These are phyloP conservation scores for Yarrowia sp. DNA, from an alignment of 805 yeast genomes.

Conservation along the genomic window DNA sequence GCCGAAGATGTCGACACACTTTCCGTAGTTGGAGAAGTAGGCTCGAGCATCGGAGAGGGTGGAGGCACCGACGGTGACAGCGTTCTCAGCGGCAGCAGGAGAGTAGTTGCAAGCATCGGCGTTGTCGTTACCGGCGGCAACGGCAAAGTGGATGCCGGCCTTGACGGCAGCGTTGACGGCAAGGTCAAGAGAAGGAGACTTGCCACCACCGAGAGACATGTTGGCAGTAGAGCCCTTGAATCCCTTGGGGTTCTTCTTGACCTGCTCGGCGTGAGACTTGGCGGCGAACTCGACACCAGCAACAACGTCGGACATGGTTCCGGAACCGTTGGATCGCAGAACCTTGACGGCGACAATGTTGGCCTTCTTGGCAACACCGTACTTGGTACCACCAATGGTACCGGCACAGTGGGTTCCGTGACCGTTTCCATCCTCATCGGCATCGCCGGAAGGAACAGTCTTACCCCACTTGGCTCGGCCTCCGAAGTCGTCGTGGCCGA, in stretches of 20 bases:
- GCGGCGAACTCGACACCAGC: constrained; percentile 69
- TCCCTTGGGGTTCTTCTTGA: constrained; percentile 53
- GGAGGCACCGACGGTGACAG: constrained; percentile 60
- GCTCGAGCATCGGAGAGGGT: constrained; percentile 57
- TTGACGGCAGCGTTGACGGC: constrained; percentile 66
- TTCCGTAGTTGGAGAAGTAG: constrained; percentile 62
- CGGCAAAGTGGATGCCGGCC: constrained; percentile 65
- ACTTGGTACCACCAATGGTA: constrained; percentile 63
- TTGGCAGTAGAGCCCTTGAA: constrained; percentile 68
- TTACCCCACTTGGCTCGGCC: constrained; percentile 70
- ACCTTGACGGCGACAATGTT: constrained; percentile 67
- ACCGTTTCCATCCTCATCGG: constrained; percentile 64
- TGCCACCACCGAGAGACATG: constrained; percentile 68
- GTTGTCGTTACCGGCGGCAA: constrained; percentile 69
- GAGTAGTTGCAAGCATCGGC: constrained; percentile 65
- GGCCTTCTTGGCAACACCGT: constrained; percentile 69
- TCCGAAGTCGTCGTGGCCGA: constrained; percentile 61
- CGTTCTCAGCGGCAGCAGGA: constrained; percentile 66
- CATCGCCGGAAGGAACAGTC: constrained; percentile 58
- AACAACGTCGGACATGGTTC: constrained; percentile 66
- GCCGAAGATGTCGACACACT: constrained; percentile 61
- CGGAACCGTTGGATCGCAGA: constrained; percentile 64
- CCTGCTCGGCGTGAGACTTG: constrained; percentile 55
- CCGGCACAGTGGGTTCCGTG: constrained; percentile 76
- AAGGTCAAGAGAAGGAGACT: constrained; percentile 61